Percentiles rank a stretch among this genome's conserved stretches.
Conservation (phyloP, 257 asterid species). For the Gardenia jasminoides region DNA sequence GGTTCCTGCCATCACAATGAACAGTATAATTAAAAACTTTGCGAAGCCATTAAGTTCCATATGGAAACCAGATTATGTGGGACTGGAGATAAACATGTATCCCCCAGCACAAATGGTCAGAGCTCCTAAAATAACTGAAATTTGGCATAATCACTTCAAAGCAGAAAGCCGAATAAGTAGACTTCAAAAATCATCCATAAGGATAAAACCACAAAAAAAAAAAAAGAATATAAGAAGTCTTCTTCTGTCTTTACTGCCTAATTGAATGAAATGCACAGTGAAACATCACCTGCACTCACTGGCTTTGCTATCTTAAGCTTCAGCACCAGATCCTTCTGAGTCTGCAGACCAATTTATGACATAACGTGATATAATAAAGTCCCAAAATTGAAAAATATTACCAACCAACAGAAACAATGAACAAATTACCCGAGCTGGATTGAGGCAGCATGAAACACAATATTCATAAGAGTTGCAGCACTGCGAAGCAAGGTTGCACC, state of each 20-base stretch:
- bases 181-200: not conserved
- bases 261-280: not conserved
- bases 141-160: not conserved
- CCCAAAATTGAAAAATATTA: not conserved
- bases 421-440: constrained; percentile 62
- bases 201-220: constrained; percentile 4
- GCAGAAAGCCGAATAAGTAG: not conserved
- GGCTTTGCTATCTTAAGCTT: constrained; percentile 79
- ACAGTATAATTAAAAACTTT: not conserved
- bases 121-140: not conserved
- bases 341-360: constrained; percentile 41
- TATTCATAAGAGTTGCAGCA: constrained; percentile 89
- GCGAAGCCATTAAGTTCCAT: not conserved
- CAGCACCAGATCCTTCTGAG: constrained; percentile 42
- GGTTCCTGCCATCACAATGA: constrained; percentile 48
- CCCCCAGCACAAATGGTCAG: not conserved
- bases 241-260: constrained; percentile 8
- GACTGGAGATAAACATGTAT: not conserved
- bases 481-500: constrained; percentile 71
- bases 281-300: constrained; percentile 59
- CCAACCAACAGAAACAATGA: not conserved
- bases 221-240: not conserved
- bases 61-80: not conserved
- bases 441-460: constrained; percentile 97
- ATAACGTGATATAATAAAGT: not conserved